Percentiles rank a stretch among this genome's conserved stretches.
Evolutionary conservation across 495 filamentous ascomycete genomes (phyloP).

Genomic region (Lindgomyces ingoldianus): DNA sequence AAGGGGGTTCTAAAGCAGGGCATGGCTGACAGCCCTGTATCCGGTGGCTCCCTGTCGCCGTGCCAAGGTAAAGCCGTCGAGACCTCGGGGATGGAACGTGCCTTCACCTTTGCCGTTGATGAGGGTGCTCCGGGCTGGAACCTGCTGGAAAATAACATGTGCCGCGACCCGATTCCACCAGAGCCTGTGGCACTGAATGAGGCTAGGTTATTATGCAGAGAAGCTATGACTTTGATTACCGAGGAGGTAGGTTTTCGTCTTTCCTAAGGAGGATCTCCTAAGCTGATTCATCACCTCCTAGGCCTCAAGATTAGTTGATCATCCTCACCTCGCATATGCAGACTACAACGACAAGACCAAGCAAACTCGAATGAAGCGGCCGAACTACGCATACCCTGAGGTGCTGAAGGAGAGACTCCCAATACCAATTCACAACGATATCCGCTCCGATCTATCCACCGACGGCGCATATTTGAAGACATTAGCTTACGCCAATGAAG

Average conservation of each 20-base stretch:
- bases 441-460: conserved; percentile 28
- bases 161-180: conserved; percentile 28
- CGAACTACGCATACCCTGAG: conserved; percentile 40
- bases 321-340: conserved; percentile 38
- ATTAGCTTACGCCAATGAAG: conserved; percentile 4
- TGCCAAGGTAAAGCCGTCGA: conserved; percentile 15
- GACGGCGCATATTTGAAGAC: conserved; percentile 34
- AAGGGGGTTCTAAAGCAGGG: conserved; percentile 2
- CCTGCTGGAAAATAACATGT: conserved; percentile 20
- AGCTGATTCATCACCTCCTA: conserved; percentile 1
- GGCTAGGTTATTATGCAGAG: conserved; percentile 33
- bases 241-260: conserved; percentile 27
- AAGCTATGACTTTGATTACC: conserved; percentile 40
- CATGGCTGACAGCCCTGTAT: not conserved
- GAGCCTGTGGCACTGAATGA: conserved; percentile 35
- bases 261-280: not conserved
- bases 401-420: conserved; percentile 33
- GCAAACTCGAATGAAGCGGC: conserved; percentile 37
- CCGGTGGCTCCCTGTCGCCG: not conserved
- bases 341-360: conserved; percentile 34
- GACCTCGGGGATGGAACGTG: conserved; percentile 20
- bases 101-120: conserved; percentile 31
- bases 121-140: conserved; percentile 28
- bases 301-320: conserved; percentile 37
- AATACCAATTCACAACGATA: conserved; percentile 33